Evolutionary conservation across 176 grass and related monocot genomes (phyloP), one percentile per base, ranked within the genome.

Genomic region (Bonia amplexicaulis): DNA sequence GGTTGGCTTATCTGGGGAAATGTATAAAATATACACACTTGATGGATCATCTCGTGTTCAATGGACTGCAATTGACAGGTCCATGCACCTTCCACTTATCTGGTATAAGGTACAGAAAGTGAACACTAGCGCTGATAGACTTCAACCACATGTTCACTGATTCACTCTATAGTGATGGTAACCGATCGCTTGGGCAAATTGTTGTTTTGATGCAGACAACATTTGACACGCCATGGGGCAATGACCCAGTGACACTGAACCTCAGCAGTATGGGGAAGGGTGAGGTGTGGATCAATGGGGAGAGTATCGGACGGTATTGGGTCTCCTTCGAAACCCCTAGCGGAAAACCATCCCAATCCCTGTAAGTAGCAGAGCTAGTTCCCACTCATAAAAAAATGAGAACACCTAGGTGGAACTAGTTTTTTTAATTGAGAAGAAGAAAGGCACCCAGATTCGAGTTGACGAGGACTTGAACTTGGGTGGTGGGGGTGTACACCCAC

Each of bases 261-360:
- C 91, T 96, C 35, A 68, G 76, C 15, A 93, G 89, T 64, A 96
- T 93, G 94, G 87, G 91, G 0, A 96, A 96, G 88, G 91, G 94
- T 53, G 94, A 96, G 53, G 94, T 82, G 10, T 96, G 94, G 91
- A 79, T 96, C 61, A 96, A 93, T 84, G 91, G 91, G 70, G 81
- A 91, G 78, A 93, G 86, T 76, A 93, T 96, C 1, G 91, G 94
- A 60, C 86, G 94, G n/a, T 96, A 93, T 69, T 96, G 94, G 91
- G 91, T 85, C 63, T 96, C 94, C 25, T 86, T 96, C 65, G 88
- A 73, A 76, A 68, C 77, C 53, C 86, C 88, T 15, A 96, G 71
- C 23, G 91, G 91, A 65, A 59, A 87, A 40, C 84, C 89, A 66
- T 80, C 94, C 79, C 94, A 96, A 61, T 83, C 89, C 63, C 33